phyloP scores from a whole-genome alignment of 2,329 filamentous ascomycete species.

The Alternaria sp. region DNA sequence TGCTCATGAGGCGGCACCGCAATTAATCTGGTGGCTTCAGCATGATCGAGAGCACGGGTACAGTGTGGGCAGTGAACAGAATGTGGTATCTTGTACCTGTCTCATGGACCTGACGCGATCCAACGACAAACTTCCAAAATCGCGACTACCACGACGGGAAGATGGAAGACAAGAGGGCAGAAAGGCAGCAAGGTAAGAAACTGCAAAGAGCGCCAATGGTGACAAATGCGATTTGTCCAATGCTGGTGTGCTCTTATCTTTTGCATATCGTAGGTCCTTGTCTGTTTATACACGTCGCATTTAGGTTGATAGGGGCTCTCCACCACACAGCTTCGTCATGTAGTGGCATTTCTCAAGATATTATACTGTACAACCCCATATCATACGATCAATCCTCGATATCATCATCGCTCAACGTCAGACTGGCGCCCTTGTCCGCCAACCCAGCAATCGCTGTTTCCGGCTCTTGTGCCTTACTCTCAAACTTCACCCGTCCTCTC shows the following conservation, averaged over 20 bases:
- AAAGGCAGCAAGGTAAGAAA: no score
- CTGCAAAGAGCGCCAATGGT: no score
- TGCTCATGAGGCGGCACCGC: background rate
- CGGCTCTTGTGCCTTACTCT: slow-evolving; percentile 27
- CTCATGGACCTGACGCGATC: background rate
- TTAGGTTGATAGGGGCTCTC: no score
- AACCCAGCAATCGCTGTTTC: slow-evolving; percentile 31
- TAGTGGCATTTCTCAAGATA: no score
- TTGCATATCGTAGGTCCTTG: no score
- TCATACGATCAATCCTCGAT: slow-evolving; percentile 49
- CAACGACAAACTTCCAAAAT: no score
- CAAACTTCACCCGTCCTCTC: slow-evolving; percentile 25
- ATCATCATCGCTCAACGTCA: slow-evolving; percentile 57
- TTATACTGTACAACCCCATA: background rate
- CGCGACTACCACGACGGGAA: no score
- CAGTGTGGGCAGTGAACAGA: background rate
- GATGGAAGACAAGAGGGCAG: no score
- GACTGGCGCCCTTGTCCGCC: slow-evolving; percentile 36
- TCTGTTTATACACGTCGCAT: no score
- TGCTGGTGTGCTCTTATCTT: no score
- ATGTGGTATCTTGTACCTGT: background rate
- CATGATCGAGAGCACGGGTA: background rate
- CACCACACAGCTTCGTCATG: no score
- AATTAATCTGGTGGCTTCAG: background rate
- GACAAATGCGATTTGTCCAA: no score